Evolutionary conservation across 208 protist species (phyloP).

Genomic region (Trypanosoma caninum): DNA sequence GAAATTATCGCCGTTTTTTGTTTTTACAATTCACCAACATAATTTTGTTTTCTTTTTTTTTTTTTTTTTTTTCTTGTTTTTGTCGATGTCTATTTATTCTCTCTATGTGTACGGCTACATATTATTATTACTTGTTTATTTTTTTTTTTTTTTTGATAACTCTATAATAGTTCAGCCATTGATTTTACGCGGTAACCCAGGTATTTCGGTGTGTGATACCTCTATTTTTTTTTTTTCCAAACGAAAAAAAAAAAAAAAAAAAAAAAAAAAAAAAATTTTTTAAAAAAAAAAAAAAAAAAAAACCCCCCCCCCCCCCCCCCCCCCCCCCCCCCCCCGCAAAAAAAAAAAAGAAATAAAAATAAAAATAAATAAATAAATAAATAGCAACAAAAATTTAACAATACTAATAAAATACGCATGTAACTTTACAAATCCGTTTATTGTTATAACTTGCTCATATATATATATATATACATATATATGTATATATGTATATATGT

Average conservation of each 20-base stretch:
- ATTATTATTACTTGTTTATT: not conserved
- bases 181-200: not conserved
- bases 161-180: not conserved
- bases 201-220: not conserved
- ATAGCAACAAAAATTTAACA: no score
- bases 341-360: not conserved
- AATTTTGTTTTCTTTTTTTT: slow-evolving; percentile 6
- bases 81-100: not conserved
- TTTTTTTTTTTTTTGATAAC: slow-evolving; percentile 8
- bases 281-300: slow-evolving; percentile 24
- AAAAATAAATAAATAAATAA: no score
- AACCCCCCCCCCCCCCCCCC: not conserved
- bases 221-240: slow-evolving; percentile 5
- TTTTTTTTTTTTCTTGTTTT: slow-evolving; percentile 13
- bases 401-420: no score
- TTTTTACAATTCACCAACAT: not conserved
- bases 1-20: not conserved
- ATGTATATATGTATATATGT: not conserved
- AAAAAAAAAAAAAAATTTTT: slow-evolving; percentile 7
- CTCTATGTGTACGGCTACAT: not conserved
- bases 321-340: not conserved
- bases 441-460: not conserved
- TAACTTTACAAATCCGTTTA: no score
- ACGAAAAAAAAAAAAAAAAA: slow-evolving; percentile 1
- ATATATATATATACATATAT: not conserved